Base-by-base conservation (phyloP, 2,329 filamentous ascomycete genomes). In the Cytospora paraplurivora region DNA sequence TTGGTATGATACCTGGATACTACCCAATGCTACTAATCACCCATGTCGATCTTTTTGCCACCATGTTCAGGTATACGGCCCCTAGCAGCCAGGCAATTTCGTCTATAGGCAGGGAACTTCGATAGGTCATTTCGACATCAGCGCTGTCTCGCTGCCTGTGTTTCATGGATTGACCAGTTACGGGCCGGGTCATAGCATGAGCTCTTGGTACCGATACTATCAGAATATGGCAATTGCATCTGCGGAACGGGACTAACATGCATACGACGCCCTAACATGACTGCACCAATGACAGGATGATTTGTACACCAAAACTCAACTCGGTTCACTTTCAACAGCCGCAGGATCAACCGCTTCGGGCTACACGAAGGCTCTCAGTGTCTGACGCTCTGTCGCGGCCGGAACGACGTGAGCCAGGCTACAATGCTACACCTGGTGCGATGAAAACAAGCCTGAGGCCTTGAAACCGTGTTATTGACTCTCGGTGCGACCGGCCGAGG, bases 1-100 rank as follows among this genome's bases (percentile, higher is more conserved):
- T 49, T 35, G 50, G 35, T 61, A 59, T 56, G 54, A 66, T 49
- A 52, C 47, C 57, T 58, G 57, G 54, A 66, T 49, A 52, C 47
- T 54, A 61, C 32, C 58, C 51, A 64, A 66, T 66, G 58, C 59
- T 52, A 61, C 61, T 37, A 52, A 13, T 58, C 19, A 37, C 41
- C 32, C 17, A 49, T 61, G 59, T 55, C 59, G 59, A 60, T 59
- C 57, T 44, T 44, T 19, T 59, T 53, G 41, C 44, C 49, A 62
- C 55, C 6, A 7, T 51, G 5, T 19, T 21, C 13, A 44, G 21
- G 37, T 53, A 21, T 27, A 49, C 47, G 10, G 35, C n/a, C 1
- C 7, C 19, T 38, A 12, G 21, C 61, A 60, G 56, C 64, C 64
- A 56, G 38, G 49, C 32, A 33, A 44, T 19, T 35, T 37, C n/a